Evolutionary conservation across 306 rosid genomes (phyloP).

Genomic region (Pterocarpus macrocarpus): DNA sequence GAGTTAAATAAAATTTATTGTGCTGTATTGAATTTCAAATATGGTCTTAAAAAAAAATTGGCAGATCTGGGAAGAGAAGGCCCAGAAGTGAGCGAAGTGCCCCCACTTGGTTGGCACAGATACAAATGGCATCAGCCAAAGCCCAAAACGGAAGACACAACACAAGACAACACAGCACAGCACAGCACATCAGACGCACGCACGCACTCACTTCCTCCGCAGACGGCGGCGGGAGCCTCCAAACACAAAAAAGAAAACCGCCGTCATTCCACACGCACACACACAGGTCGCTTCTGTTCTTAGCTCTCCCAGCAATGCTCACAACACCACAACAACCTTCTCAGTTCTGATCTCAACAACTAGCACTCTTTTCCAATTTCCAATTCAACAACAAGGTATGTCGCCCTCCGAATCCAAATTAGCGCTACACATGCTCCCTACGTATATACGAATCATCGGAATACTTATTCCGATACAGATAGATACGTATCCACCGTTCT

Average conservation of each 20-base stretch:
- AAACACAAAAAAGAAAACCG: background rate
- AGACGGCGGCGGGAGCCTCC: slow-evolving; percentile 50
- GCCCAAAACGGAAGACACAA: no score
- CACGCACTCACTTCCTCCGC: slow-evolving; percentile 41
- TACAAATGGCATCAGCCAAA: no score
- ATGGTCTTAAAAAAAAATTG: no score
- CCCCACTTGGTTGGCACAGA: no score
- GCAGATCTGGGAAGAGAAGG: no score
- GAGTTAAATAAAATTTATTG: no score
- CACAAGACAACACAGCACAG: no score
- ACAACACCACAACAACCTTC: background rate
- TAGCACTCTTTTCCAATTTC: background rate
- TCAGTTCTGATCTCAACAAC: background rate
- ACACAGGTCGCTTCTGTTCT: background rate
- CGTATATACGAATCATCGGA: background rate
- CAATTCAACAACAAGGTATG: background rate
- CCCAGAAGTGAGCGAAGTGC: no score
- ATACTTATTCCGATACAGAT: background rate
- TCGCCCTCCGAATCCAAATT: background rate
- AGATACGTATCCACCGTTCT: background rate
- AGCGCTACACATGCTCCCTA: background rate
- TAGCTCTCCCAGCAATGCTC: background rate
- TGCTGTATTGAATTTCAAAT: no score
- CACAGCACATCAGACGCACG: no score
- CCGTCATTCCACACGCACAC: background rate